Conservation (phyloP, 495 filamentous ascomycete genomes). For the Talaromyces trachyspermus region DNA sequence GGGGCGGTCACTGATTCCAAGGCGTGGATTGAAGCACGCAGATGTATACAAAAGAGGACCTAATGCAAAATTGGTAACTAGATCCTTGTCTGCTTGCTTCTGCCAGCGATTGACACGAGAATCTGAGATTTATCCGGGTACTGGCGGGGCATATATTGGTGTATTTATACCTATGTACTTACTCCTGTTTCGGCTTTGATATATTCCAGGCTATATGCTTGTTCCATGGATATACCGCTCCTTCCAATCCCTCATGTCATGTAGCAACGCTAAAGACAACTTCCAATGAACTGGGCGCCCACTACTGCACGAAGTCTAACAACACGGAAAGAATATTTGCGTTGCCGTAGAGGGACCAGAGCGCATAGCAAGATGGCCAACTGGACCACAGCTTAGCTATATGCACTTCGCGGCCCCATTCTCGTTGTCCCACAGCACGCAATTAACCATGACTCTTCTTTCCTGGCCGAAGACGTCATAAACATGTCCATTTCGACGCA, state of each 20-base stretch:
- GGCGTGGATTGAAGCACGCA: too few species aligned
- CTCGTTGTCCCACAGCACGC: too few species aligned
- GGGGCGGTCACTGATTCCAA: too few species aligned
- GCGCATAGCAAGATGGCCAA: too few species aligned
- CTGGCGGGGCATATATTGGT: too few species aligned
- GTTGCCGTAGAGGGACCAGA: too few species aligned
- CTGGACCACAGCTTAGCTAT: too few species aligned
- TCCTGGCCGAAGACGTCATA: too few species aligned
- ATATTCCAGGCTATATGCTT: background rate
- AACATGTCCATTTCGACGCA: too few species aligned
- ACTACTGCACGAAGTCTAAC: background rate
- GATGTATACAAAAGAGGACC: background rate
- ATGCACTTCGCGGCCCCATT: too few species aligned
- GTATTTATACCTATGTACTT: background rate
- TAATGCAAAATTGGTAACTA: background rate
- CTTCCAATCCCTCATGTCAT: background rate
- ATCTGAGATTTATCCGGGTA: background rate
- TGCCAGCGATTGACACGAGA: background rate
- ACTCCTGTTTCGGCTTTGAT: background rate
- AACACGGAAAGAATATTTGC: too few species aligned
- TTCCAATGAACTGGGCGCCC: background rate
- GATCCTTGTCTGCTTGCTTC: background rate
- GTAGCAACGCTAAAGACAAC: background rate
- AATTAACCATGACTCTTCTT: too few species aligned
- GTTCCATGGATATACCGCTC: background rate